Base-by-base conservation (phyloP, 345 rosid genomes). In the Eucalyptus melliodora region DNA sequence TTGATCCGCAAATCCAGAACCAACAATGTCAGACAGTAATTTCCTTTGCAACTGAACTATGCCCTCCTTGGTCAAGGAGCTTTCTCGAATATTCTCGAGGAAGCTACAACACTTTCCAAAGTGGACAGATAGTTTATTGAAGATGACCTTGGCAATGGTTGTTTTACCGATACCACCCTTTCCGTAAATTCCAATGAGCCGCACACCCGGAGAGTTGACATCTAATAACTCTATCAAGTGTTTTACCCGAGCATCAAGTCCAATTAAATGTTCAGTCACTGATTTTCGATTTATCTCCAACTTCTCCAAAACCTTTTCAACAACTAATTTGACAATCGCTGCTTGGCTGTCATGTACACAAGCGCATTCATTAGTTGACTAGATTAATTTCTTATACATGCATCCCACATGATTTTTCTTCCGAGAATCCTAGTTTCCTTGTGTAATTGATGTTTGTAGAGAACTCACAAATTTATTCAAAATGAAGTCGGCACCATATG, bases 1-100 rank as follows among this genome's bases (percentile, higher is more conserved):
- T 26, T 11, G 7, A 2, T 26, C 3, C 11, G 3, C 0, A 26
- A 14, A 24, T 24, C 7, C 0, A 4, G 7, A 59, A 59, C 65
- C n/a, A 59, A 10, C n/a, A 26, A 59, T 10, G 6, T 59, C 7
- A 26, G 4, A 59, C 0, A 59, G 15, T 24, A 59, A 26, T 11
- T 26, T 59, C 3, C 5, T 59, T 4, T 59, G 65, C n/a, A 59
- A 11, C 4, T 11, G 15, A 4, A 59, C 4, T 11, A 24, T 26
- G 1, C n/a, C 65, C 30, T 59, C 65, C 14, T 59, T 10, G 3
- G n/a, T 59, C 2, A n/a, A n/a, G n/a, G 15, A 59, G 4, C 6
- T 26, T 9, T 59, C n/a, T 4, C 65, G 65, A 59, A 59, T 2
- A 4, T 11, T 6, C 14, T 59, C 30, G 5, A 59, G 15, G n/a